Percentiles rank a stretch among this genome's conserved stretches.
phyloP scores from a whole-genome alignment of 2,329 filamentous ascomycete species.

The Cladophialophora exuberans region DNA sequence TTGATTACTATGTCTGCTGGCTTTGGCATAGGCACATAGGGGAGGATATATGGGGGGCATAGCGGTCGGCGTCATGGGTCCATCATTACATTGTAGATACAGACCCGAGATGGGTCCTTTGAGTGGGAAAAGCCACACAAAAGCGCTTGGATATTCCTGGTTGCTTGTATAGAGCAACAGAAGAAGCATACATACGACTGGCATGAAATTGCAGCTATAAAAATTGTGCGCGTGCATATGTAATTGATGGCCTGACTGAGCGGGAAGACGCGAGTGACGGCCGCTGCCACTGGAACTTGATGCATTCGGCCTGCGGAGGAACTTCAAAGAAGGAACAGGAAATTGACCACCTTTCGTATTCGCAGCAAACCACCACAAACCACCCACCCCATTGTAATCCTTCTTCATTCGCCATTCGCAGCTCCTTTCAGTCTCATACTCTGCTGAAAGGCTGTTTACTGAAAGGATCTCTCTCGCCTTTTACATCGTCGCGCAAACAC shows the following conservation, averaged over 20 bases:
- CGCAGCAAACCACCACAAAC: not conserved
- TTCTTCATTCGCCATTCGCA: not conserved
- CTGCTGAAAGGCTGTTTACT: not conserved
- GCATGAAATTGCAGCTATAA: no score
- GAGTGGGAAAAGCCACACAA: no score
- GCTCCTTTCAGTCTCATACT: not conserved
- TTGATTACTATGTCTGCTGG: not conserved
- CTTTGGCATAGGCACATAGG: no score
- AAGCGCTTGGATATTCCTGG: no score
- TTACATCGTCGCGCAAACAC: not conserved
- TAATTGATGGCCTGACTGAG: no score
- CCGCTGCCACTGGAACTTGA: not conserved
- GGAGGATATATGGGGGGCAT: no score
- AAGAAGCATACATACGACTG: not conserved
- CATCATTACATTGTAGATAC: not conserved
- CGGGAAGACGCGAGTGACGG: no score
- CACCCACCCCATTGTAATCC: not conserved
- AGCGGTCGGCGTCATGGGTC: not conserved
- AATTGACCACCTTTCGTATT: slow-evolving; percentile 26
- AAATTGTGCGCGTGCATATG: no score
- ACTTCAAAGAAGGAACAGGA: slow-evolving; percentile 14
- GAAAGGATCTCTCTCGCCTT: not conserved
- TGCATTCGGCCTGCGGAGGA: slow-evolving; percentile 18
- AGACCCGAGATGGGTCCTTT: no score
- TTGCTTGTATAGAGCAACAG: no score